A percentile compares a stretch with the other conserved stretches of the same genome.
phyloP scores from a whole-genome alignment of 768 basidiomycete species.

The Suillus lakei region DNA sequence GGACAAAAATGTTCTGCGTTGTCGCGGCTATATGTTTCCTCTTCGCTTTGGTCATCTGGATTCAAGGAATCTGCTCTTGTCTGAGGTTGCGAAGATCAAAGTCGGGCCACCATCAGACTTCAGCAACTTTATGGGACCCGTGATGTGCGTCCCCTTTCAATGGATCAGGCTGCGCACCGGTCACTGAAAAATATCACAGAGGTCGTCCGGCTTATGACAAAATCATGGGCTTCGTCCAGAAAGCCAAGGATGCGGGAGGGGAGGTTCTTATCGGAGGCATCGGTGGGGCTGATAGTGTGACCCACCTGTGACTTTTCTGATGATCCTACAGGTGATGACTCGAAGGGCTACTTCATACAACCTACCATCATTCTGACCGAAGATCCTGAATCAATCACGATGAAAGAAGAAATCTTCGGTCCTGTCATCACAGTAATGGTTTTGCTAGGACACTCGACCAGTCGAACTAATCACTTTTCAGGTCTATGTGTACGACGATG shows the following conservation, averaged over 20 bases:
- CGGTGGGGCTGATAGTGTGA: constrained; percentile 46
- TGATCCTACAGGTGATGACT: constrained; percentile 68
- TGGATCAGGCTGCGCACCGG: neutral
- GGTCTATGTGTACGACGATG: constrained; percentile 90
- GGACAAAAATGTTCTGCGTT: constrained; percentile 98
- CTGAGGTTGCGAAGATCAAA: constrained; percentile 82
- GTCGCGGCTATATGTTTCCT: constrained; percentile 89
- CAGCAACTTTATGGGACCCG: constrained; percentile 91
- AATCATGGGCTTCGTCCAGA: constrained; percentile 78
- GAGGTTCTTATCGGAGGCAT: constrained; percentile 88
- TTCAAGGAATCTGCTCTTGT: constrained; percentile 83
- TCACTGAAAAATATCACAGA: constrained; percentile 41
- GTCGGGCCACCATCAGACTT: constrained; percentile 81
- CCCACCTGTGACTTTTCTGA: neutral
- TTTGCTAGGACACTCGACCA: constrained; percentile 3
- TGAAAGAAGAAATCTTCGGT: constrained; percentile 96
- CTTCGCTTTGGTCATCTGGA: constrained; percentile 80
- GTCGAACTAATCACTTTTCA: constrained; percentile 31
- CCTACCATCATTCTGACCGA: constrained; percentile 94
- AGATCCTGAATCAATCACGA: constrained; percentile 86
- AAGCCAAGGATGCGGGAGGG: constrained; percentile 88
- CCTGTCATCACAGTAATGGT: constrained; percentile 83
- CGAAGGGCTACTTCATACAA: constrained; percentile 91
- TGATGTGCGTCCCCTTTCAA: constrained; percentile 64
- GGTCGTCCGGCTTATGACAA: constrained; percentile 89